Base-by-base conservation (phyloP, 345 rosid genomes). In the Pseudoturritis turrita region DNA sequence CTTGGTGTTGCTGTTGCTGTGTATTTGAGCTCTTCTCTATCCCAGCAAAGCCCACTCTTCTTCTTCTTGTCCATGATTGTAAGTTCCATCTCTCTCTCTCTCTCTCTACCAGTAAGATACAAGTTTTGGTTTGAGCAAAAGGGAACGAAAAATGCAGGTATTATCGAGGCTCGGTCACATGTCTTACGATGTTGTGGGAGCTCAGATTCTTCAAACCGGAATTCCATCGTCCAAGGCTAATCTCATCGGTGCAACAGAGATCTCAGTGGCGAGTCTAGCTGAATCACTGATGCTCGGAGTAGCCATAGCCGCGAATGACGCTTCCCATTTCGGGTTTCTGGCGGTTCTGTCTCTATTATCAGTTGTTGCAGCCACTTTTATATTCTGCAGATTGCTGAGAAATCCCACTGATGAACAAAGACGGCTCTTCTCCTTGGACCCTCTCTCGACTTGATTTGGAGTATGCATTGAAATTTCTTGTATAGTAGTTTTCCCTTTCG, bases 171-270 rank as follows among this genome's bases (percentile, higher is more conserved):
- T 95, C 70, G 97, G 99, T 31, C 91, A 95, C 76, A 89, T 91
- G 97, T 88, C 96, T 14, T 89, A 89, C 22, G 96, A 89, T 52
- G 79, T 94, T 33, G 86, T 91, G 8, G 92, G 97, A 43, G 91
- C 92, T 14, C 98, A 94, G 84, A 94, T 94, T 72, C 97, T 94
- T 68, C 98, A 95, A 80, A 89, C 97, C 0, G 99, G 97, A 35
- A 89, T 84, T 54, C 97, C 99, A 17, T 86, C 92, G 8, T 85
- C 93, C 19, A 94, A 94, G 78, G 99, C 95, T 33, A 94, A 94
- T 70, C 96, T 94, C 47, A 94, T 91, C 2, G 99, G 91, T 36
- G 84, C 87, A 6, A 94, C 96, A 12, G 97, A 94, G 81, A 80
- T 91, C 56, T 87, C 98, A 41, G 85, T 91, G 11, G 99, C 97